These are phyloP conservation scores for Nicotiana paniculata DNA, from an alignment of 257 asterid species.

Conservation along the genomic window DNA sequence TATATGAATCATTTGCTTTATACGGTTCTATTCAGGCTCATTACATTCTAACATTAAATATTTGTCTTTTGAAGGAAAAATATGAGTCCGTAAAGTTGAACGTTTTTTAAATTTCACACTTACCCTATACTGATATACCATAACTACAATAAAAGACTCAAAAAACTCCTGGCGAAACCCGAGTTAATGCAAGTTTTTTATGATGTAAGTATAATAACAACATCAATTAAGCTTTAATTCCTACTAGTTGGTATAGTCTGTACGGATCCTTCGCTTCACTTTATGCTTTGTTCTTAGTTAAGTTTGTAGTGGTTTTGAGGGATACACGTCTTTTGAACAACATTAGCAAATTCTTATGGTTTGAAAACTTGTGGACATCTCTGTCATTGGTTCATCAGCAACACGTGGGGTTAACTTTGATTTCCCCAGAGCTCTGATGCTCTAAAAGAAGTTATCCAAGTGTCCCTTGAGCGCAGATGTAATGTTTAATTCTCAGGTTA, in stretches of 20 bases:
- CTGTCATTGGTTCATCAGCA: not conserved
- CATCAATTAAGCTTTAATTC: not conserved
- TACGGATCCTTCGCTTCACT: not conserved
- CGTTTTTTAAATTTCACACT: not conserved
- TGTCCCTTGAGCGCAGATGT: not conserved
- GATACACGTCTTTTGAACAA: not conserved
- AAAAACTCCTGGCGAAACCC: not conserved
- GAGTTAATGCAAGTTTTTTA: not conserved
- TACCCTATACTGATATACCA: not conserved
- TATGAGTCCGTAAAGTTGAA: not conserved
- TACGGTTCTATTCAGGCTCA: not conserved
- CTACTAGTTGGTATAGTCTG: not conserved
- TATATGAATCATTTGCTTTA: not conserved
- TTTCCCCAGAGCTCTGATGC: not conserved
- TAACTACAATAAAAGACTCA: not conserved
- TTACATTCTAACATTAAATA: not conserved
- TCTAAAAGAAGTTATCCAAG: not conserved
- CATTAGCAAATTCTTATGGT: not conserved
- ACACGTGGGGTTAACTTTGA: not conserved
- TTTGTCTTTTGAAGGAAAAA: not conserved
- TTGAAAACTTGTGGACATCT: not conserved
- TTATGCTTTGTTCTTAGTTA: not conserved
- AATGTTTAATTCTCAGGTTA: not conserved
- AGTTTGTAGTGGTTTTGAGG: not conserved
- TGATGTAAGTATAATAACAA: not conserved